Percentiles rank a stretch among this genome's conserved stretches.
Evolutionary conservation across 1,284 basidiomycete species (phyloP).

Genomic region (Phellopilus nigrolimitatus): DNA sequence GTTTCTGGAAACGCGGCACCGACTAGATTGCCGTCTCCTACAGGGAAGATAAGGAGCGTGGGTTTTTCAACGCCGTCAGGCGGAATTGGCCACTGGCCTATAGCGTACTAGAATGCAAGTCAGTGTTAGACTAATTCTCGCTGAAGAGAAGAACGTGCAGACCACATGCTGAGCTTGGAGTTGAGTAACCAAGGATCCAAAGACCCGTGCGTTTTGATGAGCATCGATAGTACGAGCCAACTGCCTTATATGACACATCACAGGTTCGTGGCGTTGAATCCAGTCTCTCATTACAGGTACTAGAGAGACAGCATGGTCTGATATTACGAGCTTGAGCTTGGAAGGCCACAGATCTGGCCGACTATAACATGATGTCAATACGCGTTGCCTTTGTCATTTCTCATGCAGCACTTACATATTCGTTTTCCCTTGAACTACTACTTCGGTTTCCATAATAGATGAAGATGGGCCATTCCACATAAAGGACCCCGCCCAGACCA

Average conservation of each 20-base stretch:
- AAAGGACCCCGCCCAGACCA: slow-evolving; percentile 49
- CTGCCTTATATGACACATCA: slow-evolving; percentile 23
- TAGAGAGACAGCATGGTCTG: slow-evolving; percentile 39
- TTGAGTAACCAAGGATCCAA: slow-evolving; percentile 27
- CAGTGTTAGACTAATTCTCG: neutral
- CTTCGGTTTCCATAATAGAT: slow-evolving; percentile 33
- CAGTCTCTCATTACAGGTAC: slow-evolving; percentile 43
- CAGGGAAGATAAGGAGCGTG: slow-evolving; percentile 50
- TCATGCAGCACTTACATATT: slow-evolving; percentile 29
- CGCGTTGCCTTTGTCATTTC: neutral
- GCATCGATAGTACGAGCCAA: slow-evolving; percentile 29
- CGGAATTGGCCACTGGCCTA: slow-evolving; percentile 48
- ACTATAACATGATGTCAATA: slow-evolving; percentile 31
- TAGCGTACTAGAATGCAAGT: slow-evolving; percentile 44
- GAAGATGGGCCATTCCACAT: slow-evolving; percentile 33
- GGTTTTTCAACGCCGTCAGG: slow-evolving; percentile 36
- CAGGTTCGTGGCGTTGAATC: slow-evolving; percentile 36
- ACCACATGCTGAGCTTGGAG: slow-evolving; percentile 42
- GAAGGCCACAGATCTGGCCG: slow-evolving; percentile 51
- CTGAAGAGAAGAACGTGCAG: neutral
- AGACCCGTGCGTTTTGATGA: slow-evolving; percentile 38
- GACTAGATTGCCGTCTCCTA: slow-evolving; percentile 32
- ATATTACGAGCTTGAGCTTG: slow-evolving; percentile 39
- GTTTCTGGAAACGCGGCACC: slow-evolving; percentile 52
- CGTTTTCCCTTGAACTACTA: slow-evolving; percentile 23